These are phyloP conservation scores for Neofusicoccum cordaticola DNA, from an alignment of 2,329 filamentous ascomycete species.

Conservation along the genomic window DNA sequence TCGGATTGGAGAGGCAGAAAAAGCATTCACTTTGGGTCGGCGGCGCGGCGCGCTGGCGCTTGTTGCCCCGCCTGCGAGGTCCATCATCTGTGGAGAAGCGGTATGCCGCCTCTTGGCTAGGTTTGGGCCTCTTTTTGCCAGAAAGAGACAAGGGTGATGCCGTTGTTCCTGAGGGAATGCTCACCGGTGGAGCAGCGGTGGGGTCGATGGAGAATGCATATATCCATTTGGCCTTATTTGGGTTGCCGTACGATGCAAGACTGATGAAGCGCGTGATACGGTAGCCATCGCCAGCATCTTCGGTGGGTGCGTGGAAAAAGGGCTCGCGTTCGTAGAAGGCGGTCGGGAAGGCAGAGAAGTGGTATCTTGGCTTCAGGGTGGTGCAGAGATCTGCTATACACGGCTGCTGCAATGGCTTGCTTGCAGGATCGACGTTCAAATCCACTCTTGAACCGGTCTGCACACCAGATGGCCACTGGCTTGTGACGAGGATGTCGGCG, in stretches of 20 bases:
- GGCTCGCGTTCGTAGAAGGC: conserved; percentile 90
- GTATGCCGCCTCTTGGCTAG: conserved; percentile 29
- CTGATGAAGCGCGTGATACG: conserved; percentile 86
- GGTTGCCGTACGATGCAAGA: conserved; percentile 73
- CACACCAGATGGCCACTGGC: conserved; percentile 77
- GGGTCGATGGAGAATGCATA: conserved; percentile 68
- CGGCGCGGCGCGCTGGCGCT: conserved; percentile 38
- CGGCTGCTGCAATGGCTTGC: conserved; percentile 55
- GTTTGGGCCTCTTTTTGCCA: conserved; percentile 56
- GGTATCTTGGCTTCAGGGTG: conserved; percentile 83
- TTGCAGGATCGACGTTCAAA: conserved; percentile 49
- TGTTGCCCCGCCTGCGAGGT: conserved; percentile 38
- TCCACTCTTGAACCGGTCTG: conserved; percentile 64
- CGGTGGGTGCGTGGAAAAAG: conserved; percentile 68
- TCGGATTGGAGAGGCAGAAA: conserved; percentile 89
- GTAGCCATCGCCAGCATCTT: conserved; percentile 50
- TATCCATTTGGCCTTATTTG: conserved; percentile 73
- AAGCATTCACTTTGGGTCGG: conserved; percentile 73
- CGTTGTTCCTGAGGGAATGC: conserved; percentile 69
- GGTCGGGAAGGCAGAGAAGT: conserved; percentile 69
- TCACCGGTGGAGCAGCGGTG: conserved; percentile 57
- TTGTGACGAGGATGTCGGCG: conserved; percentile 84
- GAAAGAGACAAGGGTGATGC: conserved; percentile 65
- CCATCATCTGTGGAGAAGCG: conserved; percentile 36
- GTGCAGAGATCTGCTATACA: conserved; percentile 76